Base-by-base conservation (phyloP, 176 grass and related monocot species). In the Raddia guianensis region DNA sequence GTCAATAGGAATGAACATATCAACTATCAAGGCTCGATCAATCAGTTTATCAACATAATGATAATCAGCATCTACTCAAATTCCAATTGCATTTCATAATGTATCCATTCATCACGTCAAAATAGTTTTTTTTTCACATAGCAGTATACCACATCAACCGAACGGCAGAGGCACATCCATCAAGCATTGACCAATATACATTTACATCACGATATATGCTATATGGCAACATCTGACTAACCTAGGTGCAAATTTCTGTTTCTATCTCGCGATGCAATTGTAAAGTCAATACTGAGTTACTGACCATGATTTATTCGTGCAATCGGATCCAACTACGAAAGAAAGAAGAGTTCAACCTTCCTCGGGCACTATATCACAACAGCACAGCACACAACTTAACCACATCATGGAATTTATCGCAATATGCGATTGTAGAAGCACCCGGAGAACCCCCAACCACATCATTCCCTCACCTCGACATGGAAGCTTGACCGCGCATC, bases 401-500 rank as follows among this genome's bases (percentile, higher is more conserved):
- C 59, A 59, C 44, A 9, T 43, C 32, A 58, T 35, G 18, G 5
- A 49, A 44, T 54, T 74, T 50, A 40, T 42, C 70, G 56, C 49
- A 9, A 58, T 51, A 52, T 15, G 70, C 2, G 54, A 51, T 32
- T 15, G 71, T 42, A 46, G 37, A 7, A 75, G 2, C 54, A 75
- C 52, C 40, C 11, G 2, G 48, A 44, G 8, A 63, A 71, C 33
- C 50, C 50, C 53, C 35, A 60, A 52, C 2, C 16, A 51, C 12
- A 53, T 13, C 37, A 54, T 74, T 32, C 66, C 73, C 72, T 77
- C 63, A 98, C 96, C 92, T 89, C 80, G 42, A 98, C 92, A 37
- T 93, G 90, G 85, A 98, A 98, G 71, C 86, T 95, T 16, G 96
- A 93, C 68, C 14, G 78, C 47, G 75, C 78, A 74, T 88, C 84